These are phyloP conservation scores for Lodderomyces metapsilosis DNA, from an alignment of 1,139 yeast genomes.

Conservation along the genomic window DNA sequence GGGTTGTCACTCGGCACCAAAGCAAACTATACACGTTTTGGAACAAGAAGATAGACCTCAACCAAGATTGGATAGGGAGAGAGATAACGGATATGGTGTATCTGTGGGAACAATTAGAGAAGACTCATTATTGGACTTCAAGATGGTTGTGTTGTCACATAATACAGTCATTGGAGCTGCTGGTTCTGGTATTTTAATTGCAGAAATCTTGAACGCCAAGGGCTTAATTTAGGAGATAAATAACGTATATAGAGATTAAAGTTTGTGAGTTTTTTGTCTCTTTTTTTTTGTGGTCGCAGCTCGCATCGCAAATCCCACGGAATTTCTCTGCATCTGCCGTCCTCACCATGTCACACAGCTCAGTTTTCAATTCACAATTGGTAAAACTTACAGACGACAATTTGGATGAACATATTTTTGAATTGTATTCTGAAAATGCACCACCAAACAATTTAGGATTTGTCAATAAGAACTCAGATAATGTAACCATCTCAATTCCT, in stretches of 20 bases:
- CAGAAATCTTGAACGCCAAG: conserved; percentile 82
- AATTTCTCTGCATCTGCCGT: no score
- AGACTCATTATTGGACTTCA: conserved; percentile 89
- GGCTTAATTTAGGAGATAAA: conserved; percentile 57
- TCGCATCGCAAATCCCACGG: no score
- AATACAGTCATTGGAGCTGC: conserved; percentile 99
- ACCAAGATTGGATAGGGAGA: conserved; percentile 94
- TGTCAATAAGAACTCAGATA: conserved; percentile 34
- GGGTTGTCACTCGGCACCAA: conserved; percentile 90
- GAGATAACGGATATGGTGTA: conserved; percentile 93
- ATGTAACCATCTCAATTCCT: conserved; percentile 33
- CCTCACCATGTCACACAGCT: no score
- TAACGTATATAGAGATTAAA: background rate
- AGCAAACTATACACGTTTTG: conserved; percentile 84
- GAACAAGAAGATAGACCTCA: conserved; percentile 95
- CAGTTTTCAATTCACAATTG: background rate
- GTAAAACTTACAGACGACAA: conserved; percentile 4
- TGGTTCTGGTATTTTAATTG: conserved; percentile 97
- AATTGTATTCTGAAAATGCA: conserved; percentile 38
- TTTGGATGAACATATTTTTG: conserved; percentile 47
- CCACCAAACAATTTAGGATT: conserved; percentile 48
- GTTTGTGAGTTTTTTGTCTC: no score
- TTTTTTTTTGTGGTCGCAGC: no score
- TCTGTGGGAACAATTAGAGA: conserved; percentile 93
- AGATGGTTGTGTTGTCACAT: conserved; percentile 95